These are phyloP conservation scores for Monosporozyma yasuniensis DNA, from an alignment of 805 yeast genomes.

Conservation along the genomic window DNA sequence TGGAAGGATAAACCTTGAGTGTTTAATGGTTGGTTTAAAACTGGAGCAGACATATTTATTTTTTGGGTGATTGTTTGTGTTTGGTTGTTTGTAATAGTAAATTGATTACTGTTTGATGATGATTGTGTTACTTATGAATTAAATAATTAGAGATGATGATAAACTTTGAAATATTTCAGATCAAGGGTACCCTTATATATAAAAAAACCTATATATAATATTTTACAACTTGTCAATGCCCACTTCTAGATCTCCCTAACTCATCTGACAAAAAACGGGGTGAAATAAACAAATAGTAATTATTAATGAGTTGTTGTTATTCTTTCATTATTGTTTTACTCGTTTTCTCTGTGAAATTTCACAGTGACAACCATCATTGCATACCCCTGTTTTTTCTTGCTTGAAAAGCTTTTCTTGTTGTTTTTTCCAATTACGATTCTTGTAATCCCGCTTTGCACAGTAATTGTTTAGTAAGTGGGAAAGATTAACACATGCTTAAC, in stretches of 20 bases:
- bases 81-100: not conserved
- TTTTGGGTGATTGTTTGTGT: not conserved
- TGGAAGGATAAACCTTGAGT: slow-evolving; percentile 23
- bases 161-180: too few species aligned
- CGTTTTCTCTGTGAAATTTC: too few species aligned
- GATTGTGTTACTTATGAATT: not conserved
- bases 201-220: too few species aligned
- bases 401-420: too few species aligned
- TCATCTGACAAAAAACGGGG: not conserved
- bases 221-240: not conserved
- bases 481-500: too few species aligned
- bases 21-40: slow-evolving; percentile 20
- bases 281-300: not conserved
- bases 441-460: too few species aligned
- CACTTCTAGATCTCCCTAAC: not conserved
- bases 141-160: too few species aligned
- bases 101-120: not conserved
- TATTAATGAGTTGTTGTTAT: not conserved
- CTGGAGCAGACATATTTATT: slow-evolving; percentile 12
- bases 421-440: too few species aligned
- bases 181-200: not conserved
- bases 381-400: too few species aligned
- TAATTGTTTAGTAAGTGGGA: too few species aligned
- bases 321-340: too few species aligned
- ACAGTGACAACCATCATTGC: too few species aligned